Conservation (phyloP, 768 basidiomycete genomes). For the Leccinellum rugosiceps region DNA sequence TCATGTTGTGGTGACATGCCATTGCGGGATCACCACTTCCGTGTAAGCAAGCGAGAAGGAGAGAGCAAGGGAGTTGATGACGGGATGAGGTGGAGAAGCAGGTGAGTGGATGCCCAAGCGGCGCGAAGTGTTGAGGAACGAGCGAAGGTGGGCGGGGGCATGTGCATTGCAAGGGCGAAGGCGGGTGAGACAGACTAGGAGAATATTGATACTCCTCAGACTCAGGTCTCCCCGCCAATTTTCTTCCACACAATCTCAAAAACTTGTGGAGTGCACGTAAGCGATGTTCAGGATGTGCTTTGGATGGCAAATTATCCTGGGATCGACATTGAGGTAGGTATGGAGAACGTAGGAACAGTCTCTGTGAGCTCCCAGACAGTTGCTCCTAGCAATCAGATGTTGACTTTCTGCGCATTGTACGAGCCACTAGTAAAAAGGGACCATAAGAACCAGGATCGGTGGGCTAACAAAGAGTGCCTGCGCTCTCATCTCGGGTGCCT, state of each 20-base stretch:
- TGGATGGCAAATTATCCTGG: slow-evolving; percentile 33
- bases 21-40: no score
- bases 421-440: slow-evolving; percentile 45
- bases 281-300: slow-evolving; percentile 53
- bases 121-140: no score
- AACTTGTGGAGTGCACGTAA: slow-evolving; percentile 74
- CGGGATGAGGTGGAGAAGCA: no score
- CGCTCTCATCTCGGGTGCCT: slow-evolving; percentile 76
- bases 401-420: slow-evolving; percentile 72
- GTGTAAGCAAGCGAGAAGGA: no score
- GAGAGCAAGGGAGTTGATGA: no score
- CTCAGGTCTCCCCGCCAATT: slow-evolving; percentile 51
- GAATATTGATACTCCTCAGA: no score
- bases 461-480: slow-evolving; percentile 33
- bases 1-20: no score
- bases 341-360: slow-evolving; percentile 68
- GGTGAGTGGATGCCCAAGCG: no score
- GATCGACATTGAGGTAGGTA: slow-evolving; percentile 26
- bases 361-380: slow-evolving; percentile 83
- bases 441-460: slow-evolving; percentile 4
- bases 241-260: slow-evolving; percentile 61
- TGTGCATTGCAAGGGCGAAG: no score
- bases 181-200: no score
- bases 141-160: no score
- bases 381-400: slow-evolving; percentile 79